Percentiles rank a stretch among this genome's conserved stretches.
These are phyloP conservation scores for Nigrospora sphaerica DNA, from an alignment of 2,329 filamentous ascomycete genomes.

Conservation along the genomic window DNA sequence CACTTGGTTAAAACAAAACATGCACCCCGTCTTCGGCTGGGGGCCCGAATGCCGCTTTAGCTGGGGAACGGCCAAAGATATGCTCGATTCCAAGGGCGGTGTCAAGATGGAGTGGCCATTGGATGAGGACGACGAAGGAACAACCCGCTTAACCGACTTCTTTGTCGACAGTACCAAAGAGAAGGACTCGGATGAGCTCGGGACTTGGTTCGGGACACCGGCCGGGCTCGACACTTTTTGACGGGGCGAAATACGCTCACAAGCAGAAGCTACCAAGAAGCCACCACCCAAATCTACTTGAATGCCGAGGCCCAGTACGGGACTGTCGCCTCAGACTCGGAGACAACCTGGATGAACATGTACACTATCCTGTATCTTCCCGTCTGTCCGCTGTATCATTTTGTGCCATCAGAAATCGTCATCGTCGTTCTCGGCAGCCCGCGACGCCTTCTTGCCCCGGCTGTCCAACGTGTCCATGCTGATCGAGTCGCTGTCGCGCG, in stretches of 20 bases:
- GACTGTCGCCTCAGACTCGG: not conserved
- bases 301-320: too few relatives aligned
- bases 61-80: constrained; percentile 91
- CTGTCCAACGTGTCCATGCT: constrained; percentile 55
- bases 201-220: constrained; percentile 75
- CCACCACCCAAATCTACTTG: not conserved
- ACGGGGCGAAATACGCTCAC: constrained; percentile 9
- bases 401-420: constrained; percentile 46
- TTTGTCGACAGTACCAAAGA: constrained; percentile 42
- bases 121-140: constrained; percentile 63
- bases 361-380: constrained; percentile 2
- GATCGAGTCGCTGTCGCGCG: constrained; percentile 36
- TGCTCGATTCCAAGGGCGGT: constrained; percentile 71
- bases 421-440: constrained; percentile 41
- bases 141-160: constrained; percentile 69
- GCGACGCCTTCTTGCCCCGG: constrained; percentile 44
- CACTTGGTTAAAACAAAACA: constrained; percentile 74
- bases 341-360: constrained; percentile 2
- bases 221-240: constrained; percentile 65
- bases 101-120: constrained; percentile 79
- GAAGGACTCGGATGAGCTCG: constrained; percentile 57
- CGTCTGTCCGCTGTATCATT: not conserved
- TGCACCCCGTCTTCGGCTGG: constrained; percentile 95
- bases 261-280: too few relatives aligned
- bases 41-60: constrained; percentile 88